Evolutionary conservation across 345 rosid species (phyloP).

Genomic region (Murraya koenigii): DNA sequence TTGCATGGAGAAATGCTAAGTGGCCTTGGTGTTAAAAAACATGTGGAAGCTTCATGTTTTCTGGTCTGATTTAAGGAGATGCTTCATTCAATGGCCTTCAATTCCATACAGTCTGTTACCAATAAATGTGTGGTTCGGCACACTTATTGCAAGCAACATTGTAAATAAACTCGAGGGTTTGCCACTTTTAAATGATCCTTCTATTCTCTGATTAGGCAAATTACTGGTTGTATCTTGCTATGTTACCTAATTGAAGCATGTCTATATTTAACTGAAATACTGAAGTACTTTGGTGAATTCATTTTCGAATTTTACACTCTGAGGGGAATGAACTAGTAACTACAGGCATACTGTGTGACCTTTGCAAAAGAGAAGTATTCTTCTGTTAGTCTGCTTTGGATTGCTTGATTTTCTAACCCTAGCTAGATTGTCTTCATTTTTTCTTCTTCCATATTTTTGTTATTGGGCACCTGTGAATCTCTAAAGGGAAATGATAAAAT

Average conservation of each 20-base stretch:
- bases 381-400: neutral
- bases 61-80: neutral
- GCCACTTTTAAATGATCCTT: neutral
- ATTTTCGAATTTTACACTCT: neutral
- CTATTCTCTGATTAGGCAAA: neutral
- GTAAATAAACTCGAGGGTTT: neutral
- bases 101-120: neutral
- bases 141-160: too few relatives aligned
- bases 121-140: neutral
- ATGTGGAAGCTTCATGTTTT: neutral
- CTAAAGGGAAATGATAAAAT: neutral
- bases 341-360: neutral
- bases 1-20: conserved; percentile 87
- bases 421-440: neutral
- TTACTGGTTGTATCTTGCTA: neutral
- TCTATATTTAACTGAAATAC: neutral
- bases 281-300: neutral
- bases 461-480: neutral
- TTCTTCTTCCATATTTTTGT: neutral
- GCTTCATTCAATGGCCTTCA: neutral
- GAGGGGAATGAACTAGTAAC: neutral
- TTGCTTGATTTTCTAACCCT: neutral
- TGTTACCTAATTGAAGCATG: neutral
- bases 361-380: neutral
- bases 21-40: conserved; percentile 82